phyloP scores from a whole-genome alignment of 164 flowering plant genomes.

The Akebia trifoliata region DNA sequence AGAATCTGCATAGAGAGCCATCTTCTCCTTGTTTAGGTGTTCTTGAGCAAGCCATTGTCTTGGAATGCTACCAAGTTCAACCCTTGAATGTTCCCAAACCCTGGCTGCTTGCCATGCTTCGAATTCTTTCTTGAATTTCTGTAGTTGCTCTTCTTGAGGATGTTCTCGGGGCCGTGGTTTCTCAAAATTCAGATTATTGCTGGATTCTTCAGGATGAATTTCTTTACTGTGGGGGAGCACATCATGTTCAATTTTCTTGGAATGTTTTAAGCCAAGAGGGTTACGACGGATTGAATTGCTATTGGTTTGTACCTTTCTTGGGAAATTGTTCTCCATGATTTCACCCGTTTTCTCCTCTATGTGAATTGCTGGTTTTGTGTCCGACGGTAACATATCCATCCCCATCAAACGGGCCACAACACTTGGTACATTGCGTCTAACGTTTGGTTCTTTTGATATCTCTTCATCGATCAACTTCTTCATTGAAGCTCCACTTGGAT shows the following conservation, averaged over 20 bases:
- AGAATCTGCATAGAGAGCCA: slow-evolving; percentile 30
- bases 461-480: slow-evolving; percentile 72
- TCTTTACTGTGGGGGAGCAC: slow-evolving; percentile 16
- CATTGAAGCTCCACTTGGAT: slow-evolving; percentile 53
- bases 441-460: slow-evolving; percentile 41
- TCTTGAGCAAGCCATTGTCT: slow-evolving; percentile 48
- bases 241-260: slow-evolving; percentile 22
- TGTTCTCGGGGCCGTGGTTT: slow-evolving; percentile 66
- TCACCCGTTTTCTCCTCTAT: slow-evolving; percentile 34
- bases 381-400: slow-evolving; percentile 58
- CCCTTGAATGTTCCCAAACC: slow-evolving; percentile 57
- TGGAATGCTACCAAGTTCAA: slow-evolving; percentile 35
- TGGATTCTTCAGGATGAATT: slow-evolving; percentile 25
- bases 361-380: slow-evolving; percentile 31
- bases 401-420: slow-evolving; percentile 97
- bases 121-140: slow-evolving; percentile 93
- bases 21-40: slow-evolving; percentile 48
- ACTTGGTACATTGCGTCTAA: slow-evolving; percentile 54
- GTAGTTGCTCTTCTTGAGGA: slow-evolving; percentile 95
- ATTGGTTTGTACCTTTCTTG: slow-evolving; percentile 27
- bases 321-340: slow-evolving; percentile 12
- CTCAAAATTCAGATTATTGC: slow-evolving; percentile 19
- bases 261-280: slow-evolving; percentile 31
- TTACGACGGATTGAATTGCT: slow-evolving; percentile 25
- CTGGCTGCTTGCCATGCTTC: slow-evolving; percentile 91